Evolutionary conservation across 1,284 basidiomycete species (phyloP), one percentile per base, ranked within the genome.

Genomic region (Ganoderma lingzhi): DNA sequence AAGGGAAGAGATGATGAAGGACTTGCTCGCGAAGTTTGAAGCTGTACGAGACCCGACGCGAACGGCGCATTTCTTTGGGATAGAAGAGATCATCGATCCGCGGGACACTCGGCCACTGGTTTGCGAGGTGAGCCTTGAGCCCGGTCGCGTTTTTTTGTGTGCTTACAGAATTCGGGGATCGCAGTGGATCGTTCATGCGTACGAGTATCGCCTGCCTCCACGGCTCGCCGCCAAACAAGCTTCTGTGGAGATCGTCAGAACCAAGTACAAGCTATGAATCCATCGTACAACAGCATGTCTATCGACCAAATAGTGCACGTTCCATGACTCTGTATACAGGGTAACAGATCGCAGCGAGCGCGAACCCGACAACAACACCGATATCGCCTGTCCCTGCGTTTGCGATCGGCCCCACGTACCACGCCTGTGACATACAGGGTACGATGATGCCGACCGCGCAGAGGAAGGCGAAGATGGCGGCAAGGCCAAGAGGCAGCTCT

Each of bases 391-490:
- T 85, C 0, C 87, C 84, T 10, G 69, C 70, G 44, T 62, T 72
- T 48, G 86, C 85, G 44, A 87, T 82, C 0, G 86, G 84, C 1
- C 86, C 85, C 67, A 78, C 80, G 73, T 87, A 90, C 88, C 87
- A 90, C 30, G 81, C 85, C 69, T 90, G 89, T 51, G 85, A 83
- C 87, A 90, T 90, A 71, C 84, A 88, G 19, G 86, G 87, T 9
- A 90, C 80, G 59, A 90, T 82, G 58, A 88, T 80, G 0, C 86
- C 87, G 71, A 85, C 85, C 0, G 84, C 83, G 17, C 82, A 82
- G 0, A 79, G 53, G 71, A 89, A 88, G 0, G 88, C 82, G 3
- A 85, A n/a, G 1, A 87, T 73, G 0, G 87, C 89, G 0, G 89
- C 85, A 9, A 83, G 37, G 0, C 87, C 87, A 6, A 80, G 76